Evolutionary conservation across 148 eudicot genomes (phyloP).

Genomic region (Pouteria glomerata): DNA sequence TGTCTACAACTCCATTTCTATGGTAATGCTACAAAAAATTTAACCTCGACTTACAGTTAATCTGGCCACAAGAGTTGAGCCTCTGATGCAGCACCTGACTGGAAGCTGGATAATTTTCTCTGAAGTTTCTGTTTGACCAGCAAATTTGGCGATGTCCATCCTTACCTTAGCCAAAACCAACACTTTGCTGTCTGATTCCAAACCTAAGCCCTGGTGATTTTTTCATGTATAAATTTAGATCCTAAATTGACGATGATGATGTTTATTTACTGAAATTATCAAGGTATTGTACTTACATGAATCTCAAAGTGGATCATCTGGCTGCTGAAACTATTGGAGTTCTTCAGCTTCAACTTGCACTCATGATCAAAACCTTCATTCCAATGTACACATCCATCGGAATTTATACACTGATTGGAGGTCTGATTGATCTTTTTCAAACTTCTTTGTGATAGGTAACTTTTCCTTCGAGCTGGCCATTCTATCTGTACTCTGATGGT

Average conservation of each 20-base stretch:
- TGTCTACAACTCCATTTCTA: too few relatives aligned
- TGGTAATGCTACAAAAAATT: neutral
- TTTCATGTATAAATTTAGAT: neutral
- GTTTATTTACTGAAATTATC: neutral
- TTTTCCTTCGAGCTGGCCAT: conserved; percentile 8
- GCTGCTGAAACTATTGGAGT: conserved; percentile 11
- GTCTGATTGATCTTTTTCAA: conserved; percentile 11
- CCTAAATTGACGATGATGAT: neutral
- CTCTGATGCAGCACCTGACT: conserved; percentile 13
- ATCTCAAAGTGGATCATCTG: conserved; percentile 13
- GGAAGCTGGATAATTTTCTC: conserved; percentile 13
- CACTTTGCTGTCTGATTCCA: conserved; percentile 10
- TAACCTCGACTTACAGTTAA: conserved; percentile 12
- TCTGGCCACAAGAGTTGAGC: conserved; percentile 6
- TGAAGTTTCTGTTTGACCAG: neutral
- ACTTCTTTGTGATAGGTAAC: conserved; percentile 4
- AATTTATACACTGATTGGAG: conserved; percentile 10
- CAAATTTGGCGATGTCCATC: conserved; percentile 13
- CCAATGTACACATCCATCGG: conserved; percentile 17
- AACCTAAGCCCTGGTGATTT: conserved; percentile 12
- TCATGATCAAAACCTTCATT: conserved; percentile 20
- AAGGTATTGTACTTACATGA: conserved; percentile 18
- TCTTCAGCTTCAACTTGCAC: conserved; percentile 11
- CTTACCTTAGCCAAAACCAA: conserved; percentile 8
- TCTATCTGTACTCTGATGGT: conserved; percentile 16